Evolutionary conservation across 2,329 filamentous ascomycete genomes (phyloP).

Genomic region (Diaporthe longicolla): DNA sequence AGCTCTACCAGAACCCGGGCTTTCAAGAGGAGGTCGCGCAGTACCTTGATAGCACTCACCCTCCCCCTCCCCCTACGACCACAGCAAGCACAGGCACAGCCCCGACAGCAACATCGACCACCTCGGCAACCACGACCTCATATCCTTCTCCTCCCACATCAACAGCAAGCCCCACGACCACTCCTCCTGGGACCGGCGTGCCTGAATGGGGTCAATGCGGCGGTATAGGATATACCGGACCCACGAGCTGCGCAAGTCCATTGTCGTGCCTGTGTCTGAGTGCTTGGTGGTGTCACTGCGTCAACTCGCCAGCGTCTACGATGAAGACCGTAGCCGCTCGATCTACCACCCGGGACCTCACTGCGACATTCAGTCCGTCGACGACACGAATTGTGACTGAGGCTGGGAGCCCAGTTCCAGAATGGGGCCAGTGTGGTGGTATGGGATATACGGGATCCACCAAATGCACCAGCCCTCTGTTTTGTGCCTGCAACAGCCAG

Average conservation of each 20-base stretch:
- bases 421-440: slow-evolving; percentile 57
- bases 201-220: slow-evolving; percentile 56
- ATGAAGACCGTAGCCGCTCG: slow-evolving; percentile 9
- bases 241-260: slow-evolving; percentile 51
- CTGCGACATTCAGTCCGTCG: slow-evolving; percentile 6
- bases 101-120: slow-evolving; percentile 27
- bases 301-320: slow-evolving; percentile 30
- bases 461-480: slow-evolving; percentile 51
- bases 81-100: slow-evolving; percentile 34
- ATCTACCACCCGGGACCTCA: slow-evolving; percentile 8
- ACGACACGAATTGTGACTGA: slow-evolving; percentile 34
- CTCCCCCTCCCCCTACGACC: slow-evolving; percentile 26
- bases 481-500: slow-evolving; percentile 47
- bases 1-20: slow-evolving; percentile 70
- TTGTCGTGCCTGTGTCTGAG: slow-evolving; percentile 49
- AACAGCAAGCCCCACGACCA: slow-evolving; percentile 23
- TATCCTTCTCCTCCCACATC: slow-evolving; percentile 11
- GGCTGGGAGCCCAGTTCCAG: slow-evolving; percentile 45
- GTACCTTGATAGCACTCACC: slow-evolving; percentile 48
- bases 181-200: slow-evolving; percentile 44
- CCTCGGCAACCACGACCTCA: slow-evolving; percentile 15
- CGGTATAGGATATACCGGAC: slow-evolving; percentile 52
- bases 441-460: slow-evolving; percentile 52
- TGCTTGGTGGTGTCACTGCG: slow-evolving; percentile 53
- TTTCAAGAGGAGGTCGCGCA: slow-evolving; percentile 64